Base-by-base conservation (phyloP, 495 filamentous ascomycete genomes). In the Pyrenopolyporus hunteri region DNA sequence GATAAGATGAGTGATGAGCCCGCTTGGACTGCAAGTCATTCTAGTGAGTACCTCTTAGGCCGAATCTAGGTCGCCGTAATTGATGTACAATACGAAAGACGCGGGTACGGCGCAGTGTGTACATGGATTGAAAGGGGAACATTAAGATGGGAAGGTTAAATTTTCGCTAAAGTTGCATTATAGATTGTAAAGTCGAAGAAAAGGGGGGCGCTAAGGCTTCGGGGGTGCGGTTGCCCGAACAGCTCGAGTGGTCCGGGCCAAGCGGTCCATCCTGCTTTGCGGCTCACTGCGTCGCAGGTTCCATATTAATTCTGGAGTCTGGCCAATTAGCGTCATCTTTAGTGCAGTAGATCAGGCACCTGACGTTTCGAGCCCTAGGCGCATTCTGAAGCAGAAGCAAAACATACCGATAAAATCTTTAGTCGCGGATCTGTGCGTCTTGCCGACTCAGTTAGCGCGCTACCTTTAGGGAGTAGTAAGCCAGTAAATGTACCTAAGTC, bases 331-430 rank as follows among this genome's bases (percentile, higher is more conserved):
- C 7, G 19, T 1, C 3, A 0, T 3, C 0, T 1, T 14, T 29
- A 8, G 8, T 45, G 48, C 35, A 48, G 62, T 48, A 69, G 57
- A 66, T 69, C 66, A 69, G 50, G 66, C 63, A 69, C 43, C 31
- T 29, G 44, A 13, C 16, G 66, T 69, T 66, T 69, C 66, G 63
- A 3, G 25, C 66, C 62, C 61, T 37, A 25, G 63, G 6, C 16
- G 25, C 16, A 61, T 63, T 63, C 57, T 69, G 66, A 69, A 42
- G 66, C 66, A 60, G 66, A 69, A 69, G 66, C 66, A 60, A 69
- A 69, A 69, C 66, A 58, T 49, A 51, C 57, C 48, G 59, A 64
- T 25, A 44, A 31, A 37, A 39, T 9, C 25, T 28, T 44, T 64
- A 66, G 62, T 59, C 63, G 69, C 69, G 62, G 61, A 67, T 64